Conservation (phyloP, 495 filamentous ascomycete genomes). For the Cercophora sp. region DNA sequence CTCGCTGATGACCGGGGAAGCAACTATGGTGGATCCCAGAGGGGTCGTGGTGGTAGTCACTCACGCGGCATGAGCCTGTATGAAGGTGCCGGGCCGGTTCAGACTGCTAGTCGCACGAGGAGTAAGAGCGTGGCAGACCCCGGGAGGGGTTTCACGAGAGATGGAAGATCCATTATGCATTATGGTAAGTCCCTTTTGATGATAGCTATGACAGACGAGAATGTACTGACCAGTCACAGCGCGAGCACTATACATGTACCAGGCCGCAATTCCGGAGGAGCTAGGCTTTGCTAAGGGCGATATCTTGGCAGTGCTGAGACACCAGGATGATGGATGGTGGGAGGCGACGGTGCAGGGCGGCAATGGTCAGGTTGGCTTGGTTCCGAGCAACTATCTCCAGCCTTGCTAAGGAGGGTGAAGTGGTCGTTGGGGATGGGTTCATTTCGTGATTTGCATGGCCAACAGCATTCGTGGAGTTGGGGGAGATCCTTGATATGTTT, state of each 20-base stretch:
- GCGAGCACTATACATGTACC: constrained; percentile 89
- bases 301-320: constrained; percentile 76
- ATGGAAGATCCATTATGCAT: constrained; percentile 84
- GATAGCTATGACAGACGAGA: background rate
- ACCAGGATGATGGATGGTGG: constrained; percentile 99
- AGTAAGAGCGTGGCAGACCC: constrained; percentile 79
- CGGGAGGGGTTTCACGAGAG: constrained; percentile 69
- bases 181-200: constrained; percentile 66
- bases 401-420: constrained; percentile 44
- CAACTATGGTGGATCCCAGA: constrained; percentile 50
- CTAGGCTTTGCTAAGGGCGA: constrained; percentile 92
- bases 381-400: constrained; percentile 96
- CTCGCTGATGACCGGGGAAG: constrained; percentile 50
- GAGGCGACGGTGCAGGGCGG: constrained; percentile 86
- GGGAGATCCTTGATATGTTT: background rate
- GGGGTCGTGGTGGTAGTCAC: constrained; percentile 38
- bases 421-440: background rate
- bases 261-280: constrained; percentile 91
- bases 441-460: background rate
- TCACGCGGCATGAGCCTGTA: constrained; percentile 57
- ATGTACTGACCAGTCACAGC: constrained; percentile 50
- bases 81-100: constrained; percentile 45
- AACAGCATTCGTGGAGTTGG: constrained; percentile 1
- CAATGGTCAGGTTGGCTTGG: constrained; percentile 72
- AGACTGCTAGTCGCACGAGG: constrained; percentile 51